Conservation (phyloP, 1,284 basidiomycete species). For the Rhodotorula sp. region DNA sequence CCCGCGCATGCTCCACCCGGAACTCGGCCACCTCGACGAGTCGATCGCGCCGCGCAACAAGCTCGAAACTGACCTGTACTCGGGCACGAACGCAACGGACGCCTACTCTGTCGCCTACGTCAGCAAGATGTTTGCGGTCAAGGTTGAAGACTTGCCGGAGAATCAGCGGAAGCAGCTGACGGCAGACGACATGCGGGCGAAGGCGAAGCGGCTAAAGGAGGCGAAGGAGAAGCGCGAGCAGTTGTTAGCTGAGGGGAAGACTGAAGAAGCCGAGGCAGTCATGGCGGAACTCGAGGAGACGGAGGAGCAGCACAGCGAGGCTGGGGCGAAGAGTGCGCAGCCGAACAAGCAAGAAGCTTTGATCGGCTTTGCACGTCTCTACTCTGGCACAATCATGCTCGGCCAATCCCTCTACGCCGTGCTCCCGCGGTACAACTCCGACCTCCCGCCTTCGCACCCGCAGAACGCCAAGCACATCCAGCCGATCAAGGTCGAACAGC, state of each 20-base stretch:
- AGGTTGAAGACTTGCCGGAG: conserved; percentile 75
- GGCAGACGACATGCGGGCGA: conserved; percentile 79
- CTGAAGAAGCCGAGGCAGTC: conserved; percentile 8
- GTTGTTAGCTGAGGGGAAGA: conserved; percentile 45
- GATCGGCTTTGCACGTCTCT: conserved; percentile 89
- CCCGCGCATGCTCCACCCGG: conserved; percentile 87
- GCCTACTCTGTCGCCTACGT: conserved; percentile 80
- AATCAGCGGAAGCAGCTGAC: conserved; percentile 73
- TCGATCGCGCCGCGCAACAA: conserved; percentile 64
- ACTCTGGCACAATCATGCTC: conserved; percentile 76
- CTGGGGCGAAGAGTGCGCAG: background rate
- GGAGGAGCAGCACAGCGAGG: conserved; percentile 20
- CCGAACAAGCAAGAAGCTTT: conserved; percentile 49
- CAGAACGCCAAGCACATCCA: conserved; percentile 68
- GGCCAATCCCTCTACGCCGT: conserved; percentile 70
- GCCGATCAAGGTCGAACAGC: conserved; percentile 64
- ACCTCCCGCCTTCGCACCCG: conserved; percentile 65
- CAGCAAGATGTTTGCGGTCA: conserved; percentile 97
- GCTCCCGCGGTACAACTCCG: conserved; percentile 83
- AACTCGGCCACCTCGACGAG: conserved; percentile 54
- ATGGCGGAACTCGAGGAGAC: background rate
- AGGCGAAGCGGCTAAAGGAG: conserved; percentile 50
- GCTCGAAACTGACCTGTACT: conserved; percentile 78
- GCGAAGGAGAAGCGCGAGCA: conserved; percentile 45
- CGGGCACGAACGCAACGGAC: conserved; percentile 60